phyloP scores from a whole-genome alignment of 2,329 filamentous ascomycete species.

The Phialocephala sp. region DNA sequence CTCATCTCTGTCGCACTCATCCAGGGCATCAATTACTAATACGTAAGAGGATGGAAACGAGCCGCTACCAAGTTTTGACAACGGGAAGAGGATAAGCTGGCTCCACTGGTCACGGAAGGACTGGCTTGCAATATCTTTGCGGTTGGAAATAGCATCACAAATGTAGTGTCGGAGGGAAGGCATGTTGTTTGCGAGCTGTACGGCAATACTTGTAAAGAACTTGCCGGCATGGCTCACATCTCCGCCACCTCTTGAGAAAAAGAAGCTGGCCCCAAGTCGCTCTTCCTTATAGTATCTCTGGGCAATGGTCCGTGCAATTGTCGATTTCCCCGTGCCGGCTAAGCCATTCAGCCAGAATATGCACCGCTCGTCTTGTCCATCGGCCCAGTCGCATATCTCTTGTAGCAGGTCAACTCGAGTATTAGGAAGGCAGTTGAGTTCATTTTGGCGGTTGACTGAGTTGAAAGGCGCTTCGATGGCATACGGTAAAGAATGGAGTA shows the following conservation, averaged over 20 bases:
- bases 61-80: not conserved
- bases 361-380: conserved; percentile 24
- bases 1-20: conserved; percentile 40
- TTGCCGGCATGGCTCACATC: conserved; percentile 40
- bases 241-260: conserved; percentile 32
- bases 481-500: conserved; percentile 2
- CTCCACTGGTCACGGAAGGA: conserved; percentile 50
- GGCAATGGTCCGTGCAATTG: conserved; percentile 45
- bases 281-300: conserved; percentile 27
- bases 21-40: conserved; percentile 43
- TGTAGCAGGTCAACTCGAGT: conserved; percentile 38
- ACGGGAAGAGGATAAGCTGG: conserved; percentile 50
- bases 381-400: conserved; percentile 29
- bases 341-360: conserved; percentile 47
- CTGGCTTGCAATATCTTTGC: conserved; percentile 23
- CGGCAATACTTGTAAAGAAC: conserved; percentile 44
- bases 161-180: conserved; percentile 14
- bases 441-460: conserved; percentile 32
- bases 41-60: not conserved
- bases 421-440: conserved; percentile 35
- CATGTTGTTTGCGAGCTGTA: conserved; percentile 34
- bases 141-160: conserved; percentile 26
- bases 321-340: conserved; percentile 47
- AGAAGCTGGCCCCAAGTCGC: conserved; percentile 43
- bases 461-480: conserved; percentile 32